A percentile compares a stretch with the other conserved stretches of the same genome.
phyloP scores from a whole-genome alignment of 345 rosid genomes.

The Cardamine occulta region DNA sequence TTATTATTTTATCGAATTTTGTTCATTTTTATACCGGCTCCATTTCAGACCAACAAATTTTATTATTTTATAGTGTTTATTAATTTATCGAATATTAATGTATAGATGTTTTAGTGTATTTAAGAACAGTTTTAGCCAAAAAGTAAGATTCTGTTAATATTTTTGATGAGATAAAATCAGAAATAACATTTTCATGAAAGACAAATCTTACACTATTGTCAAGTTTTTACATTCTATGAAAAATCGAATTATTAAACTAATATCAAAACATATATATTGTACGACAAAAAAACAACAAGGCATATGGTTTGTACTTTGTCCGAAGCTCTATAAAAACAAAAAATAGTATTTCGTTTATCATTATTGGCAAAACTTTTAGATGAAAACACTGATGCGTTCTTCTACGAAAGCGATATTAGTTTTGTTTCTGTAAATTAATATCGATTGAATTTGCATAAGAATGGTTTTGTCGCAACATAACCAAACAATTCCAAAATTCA shows the following conservation, averaged over 20 bases:
- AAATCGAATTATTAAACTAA: background rate
- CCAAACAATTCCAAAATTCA: conserved; percentile 31
- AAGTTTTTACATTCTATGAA: background rate
- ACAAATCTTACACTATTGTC: background rate
- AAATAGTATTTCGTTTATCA: background rate
- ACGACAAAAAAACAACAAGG: conserved; percentile 26
- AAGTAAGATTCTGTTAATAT: background rate
- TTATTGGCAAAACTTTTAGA: conserved; percentile 6
- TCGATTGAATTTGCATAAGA: conserved; percentile 28
- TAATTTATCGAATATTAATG: no score
- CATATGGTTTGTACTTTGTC: conserved; percentile 28
- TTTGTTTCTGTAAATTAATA: conserved; percentile 31
- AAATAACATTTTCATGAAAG: background rate
- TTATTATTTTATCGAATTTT: no score
- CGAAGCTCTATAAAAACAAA: background rate
- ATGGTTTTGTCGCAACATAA: conserved; percentile 35
- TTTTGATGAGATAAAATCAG: background rate
- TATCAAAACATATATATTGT: background rate
- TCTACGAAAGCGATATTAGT: conserved; percentile 23
- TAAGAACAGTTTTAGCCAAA: background rate
- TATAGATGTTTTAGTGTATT: no score
- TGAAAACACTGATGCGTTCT: conserved; percentile 28
- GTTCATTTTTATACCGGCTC: no score
- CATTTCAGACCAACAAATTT: no score
- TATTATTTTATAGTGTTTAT: no score